phyloP scores from a whole-genome alignment of 257 asterid genomes.

The Solanum megistacrolobum region DNA sequence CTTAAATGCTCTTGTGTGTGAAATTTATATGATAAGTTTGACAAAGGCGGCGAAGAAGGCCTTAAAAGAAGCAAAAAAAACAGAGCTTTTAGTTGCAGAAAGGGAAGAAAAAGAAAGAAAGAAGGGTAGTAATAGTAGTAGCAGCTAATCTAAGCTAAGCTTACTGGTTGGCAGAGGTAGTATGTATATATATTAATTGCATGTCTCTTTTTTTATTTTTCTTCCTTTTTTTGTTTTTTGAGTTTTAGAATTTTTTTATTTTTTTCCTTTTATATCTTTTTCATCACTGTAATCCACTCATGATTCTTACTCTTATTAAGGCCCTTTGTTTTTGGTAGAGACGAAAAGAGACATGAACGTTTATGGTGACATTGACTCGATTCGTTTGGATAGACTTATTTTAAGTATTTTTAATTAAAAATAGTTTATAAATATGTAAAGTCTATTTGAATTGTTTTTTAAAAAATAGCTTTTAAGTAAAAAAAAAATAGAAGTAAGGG shows the following conservation, averaged over 20 bases:
- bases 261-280: neutral
- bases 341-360: slow-evolving; percentile 4
- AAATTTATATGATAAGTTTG: neutral
- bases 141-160: slow-evolving; percentile 3
- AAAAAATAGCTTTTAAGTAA: no score
- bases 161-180: neutral
- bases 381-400: no score
- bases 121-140: neutral
- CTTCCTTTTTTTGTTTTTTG: neutral
- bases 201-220: neutral
- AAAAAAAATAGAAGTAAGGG: no score
- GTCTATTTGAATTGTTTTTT: no score
- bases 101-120: neutral
- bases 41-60: slow-evolving; percentile 28
- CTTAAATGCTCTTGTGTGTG: slow-evolving; percentile 12
- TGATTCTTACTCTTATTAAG: slow-evolving; percentile 12
- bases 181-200: neutral
- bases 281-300: slow-evolving; percentile 26
- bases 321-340: slow-evolving; percentile 1
- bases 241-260: slow-evolving; percentile 1
- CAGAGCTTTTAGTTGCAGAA: neutral
- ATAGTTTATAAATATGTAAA: no score
- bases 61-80: slow-evolving; percentile 15
- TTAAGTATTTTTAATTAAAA: no score
- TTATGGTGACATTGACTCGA: slow-evolving; percentile 6